phyloP scores from a whole-genome alignment of 169 alveolate species.

The Plasmodium knowlesi region DNA sequence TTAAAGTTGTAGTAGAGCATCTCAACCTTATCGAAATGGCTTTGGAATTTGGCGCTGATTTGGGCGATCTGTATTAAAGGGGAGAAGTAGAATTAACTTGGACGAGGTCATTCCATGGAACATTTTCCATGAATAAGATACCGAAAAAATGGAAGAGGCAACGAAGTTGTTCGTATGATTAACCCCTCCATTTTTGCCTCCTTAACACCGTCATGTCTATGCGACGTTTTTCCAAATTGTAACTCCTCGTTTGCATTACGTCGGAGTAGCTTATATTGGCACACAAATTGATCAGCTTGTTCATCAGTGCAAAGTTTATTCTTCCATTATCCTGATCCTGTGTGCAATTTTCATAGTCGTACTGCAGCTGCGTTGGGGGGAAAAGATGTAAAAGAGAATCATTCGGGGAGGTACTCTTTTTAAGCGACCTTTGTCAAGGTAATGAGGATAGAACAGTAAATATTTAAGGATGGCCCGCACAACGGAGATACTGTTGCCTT shows the following conservation, averaged over 20 bases:
- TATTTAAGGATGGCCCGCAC: not conserved
- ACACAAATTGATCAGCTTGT: constrained; percentile 31
- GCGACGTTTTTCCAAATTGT: not conserved
- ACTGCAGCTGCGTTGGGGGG: constrained; percentile 28
- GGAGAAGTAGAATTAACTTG: not conserved
- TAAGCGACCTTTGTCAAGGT: not conserved
- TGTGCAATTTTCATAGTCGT: constrained; percentile 37
- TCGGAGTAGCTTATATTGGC: constrained; percentile 49
- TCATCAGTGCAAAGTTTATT: constrained; percentile 16
- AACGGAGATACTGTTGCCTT: too few relatives aligned
- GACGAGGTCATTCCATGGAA: not conserved
- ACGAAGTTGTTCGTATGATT: not conserved
- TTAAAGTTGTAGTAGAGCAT: constrained; percentile 46
- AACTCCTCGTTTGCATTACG: constrained; percentile 5
- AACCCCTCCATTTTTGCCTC: not conserved
- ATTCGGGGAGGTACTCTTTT: not conserved
- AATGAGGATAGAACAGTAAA: not conserved
- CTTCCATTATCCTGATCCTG: not conserved
- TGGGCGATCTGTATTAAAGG: constrained; percentile 8
- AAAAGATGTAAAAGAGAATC: not conserved
- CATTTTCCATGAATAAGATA: not conserved
- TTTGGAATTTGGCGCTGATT: constrained; percentile 34
- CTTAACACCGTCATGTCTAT: too few relatives aligned
- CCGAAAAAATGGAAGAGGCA: not conserved
- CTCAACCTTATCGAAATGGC: constrained; percentile 54